phyloP scores from a whole-genome alignment of 352 stramenopile genomes.

The Pythium rishiriense region DNA sequence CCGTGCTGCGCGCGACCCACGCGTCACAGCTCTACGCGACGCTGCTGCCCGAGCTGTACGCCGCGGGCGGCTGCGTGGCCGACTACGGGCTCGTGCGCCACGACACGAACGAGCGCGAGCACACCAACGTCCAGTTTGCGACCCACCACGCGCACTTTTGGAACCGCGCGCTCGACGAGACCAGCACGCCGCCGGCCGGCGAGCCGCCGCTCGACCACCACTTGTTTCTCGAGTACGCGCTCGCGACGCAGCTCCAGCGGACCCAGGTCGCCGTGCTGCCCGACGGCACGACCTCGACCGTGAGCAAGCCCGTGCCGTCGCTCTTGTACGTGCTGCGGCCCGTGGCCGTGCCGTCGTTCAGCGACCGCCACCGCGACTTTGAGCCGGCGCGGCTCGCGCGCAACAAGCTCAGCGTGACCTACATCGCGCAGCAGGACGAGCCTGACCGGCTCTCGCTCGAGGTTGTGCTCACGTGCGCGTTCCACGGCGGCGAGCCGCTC shows the following conservation, averaged over 20 bases:
- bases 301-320: slow-evolving; percentile 46
- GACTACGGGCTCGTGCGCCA: slow-evolving; percentile 54
- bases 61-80: slow-evolving; percentile 39
- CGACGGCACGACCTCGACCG: slow-evolving; percentile 27
- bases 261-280: slow-evolving; percentile 37
- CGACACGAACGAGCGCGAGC: slow-evolving; percentile 63
- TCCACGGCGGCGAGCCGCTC: slow-evolving; percentile 16
- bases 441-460: slow-evolving; percentile 52
- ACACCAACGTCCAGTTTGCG: slow-evolving; percentile 56
- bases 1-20: slow-evolving; percentile 45
- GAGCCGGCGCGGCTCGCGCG: slow-evolving; percentile 34
- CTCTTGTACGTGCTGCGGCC: slow-evolving; percentile 65
- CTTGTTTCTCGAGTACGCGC: slow-evolving; percentile 62
- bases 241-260: slow-evolving; percentile 58
- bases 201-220: slow-evolving; percentile 34
- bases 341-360: slow-evolving; percentile 39
- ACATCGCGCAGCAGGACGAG: slow-evolving; percentile 61
- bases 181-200: slow-evolving; percentile 8
- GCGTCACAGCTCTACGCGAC: slow-evolving; percentile 37
- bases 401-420: slow-evolving; percentile 65
- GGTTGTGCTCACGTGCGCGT: slow-evolving; percentile 50
- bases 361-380: slow-evolving; percentile 34
- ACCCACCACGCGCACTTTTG: slow-evolving; percentile 40
- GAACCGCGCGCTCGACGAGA: slow-evolving; percentile 11
- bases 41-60: slow-evolving; percentile 47